Evolutionary conservation across 2,329 filamentous ascomycete genomes (phyloP).

Genomic region (Grosmannia serpens): DNA sequence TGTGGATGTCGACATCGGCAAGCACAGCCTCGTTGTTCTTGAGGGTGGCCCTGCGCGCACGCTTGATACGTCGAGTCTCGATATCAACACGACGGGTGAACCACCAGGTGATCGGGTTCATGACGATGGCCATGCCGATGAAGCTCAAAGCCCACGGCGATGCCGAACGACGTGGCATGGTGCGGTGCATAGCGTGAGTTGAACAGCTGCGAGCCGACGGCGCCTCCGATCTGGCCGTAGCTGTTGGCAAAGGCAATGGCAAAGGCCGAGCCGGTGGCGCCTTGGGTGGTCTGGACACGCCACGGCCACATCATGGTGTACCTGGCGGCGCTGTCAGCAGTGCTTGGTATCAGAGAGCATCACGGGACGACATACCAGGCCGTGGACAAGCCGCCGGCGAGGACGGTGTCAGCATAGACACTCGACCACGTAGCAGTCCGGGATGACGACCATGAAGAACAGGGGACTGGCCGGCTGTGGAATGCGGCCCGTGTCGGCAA

Average conservation of each 20-base stretch:
- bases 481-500: constrained; percentile 9
- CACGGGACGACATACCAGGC: no score
- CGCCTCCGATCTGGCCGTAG: constrained; percentile 13
- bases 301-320: constrained; percentile 16
- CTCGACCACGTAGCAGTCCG: constrained; percentile 9
- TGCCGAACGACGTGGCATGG: constrained; percentile 7
- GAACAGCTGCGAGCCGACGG: constrained; percentile 11
- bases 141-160: constrained; percentile 9
- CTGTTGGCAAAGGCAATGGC: constrained; percentile 11
- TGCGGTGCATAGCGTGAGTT: constrained; percentile 7
- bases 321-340: no score
- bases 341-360: no score
- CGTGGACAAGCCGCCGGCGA: constrained; percentile 29
- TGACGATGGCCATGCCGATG: constrained; percentile 1
- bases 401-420: constrained; percentile 29
- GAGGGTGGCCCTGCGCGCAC: constrained; percentile 3
- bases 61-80: constrained; percentile 7
- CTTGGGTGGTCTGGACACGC: constrained; percentile 8
- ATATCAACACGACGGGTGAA: constrained; percentile 7
- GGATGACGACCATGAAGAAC: constrained; percentile 3
- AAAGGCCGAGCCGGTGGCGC: constrained; percentile 9
- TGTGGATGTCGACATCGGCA: constrained; percentile 5
- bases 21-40: constrained; percentile 6
- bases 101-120: constrained; percentile 8
- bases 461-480: constrained; percentile 8